A percentile compares a stretch with the other conserved stretches of the same genome.
Evolutionary conservation across 176 grass and related monocot genomes (phyloP).

Genomic region (Cenchrus purpureus): DNA sequence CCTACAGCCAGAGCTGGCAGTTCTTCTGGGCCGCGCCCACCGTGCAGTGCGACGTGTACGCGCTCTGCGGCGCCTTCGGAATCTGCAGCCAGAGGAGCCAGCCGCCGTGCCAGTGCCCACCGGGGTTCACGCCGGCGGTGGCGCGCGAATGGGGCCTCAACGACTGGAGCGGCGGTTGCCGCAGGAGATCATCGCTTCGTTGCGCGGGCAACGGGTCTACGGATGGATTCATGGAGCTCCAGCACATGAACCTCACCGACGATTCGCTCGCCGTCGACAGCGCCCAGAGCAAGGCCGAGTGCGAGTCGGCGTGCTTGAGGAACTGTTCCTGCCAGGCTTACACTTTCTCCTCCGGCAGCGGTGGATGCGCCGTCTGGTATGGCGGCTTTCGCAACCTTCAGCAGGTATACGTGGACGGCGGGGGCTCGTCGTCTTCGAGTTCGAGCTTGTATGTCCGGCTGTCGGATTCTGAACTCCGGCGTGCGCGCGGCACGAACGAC

Average conservation of each 20-base stretch:
- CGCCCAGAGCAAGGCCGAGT: slow-evolving; percentile 7
- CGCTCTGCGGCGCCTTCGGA: too few species aligned
- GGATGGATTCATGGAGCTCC: slow-evolving; percentile 12
- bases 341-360: slow-evolving; percentile 18
- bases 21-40: too few species aligned
- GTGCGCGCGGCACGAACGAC: too few species aligned
- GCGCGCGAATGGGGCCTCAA: too few species aligned
- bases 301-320: slow-evolving; percentile 11
- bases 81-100: too few species aligned
- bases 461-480: not conserved
- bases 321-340: slow-evolving; percentile 44
- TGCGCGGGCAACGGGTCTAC: not conserved
- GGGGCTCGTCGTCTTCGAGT: too few species aligned
- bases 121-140: too few species aligned
- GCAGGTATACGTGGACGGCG: not conserved
- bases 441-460: slow-evolving; percentile 18
- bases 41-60: too few species aligned
- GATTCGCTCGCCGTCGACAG: not conserved
- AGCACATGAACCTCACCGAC: not conserved
- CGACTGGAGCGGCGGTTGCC: too few species aligned
- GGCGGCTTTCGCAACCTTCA: slow-evolving; percentile 26
- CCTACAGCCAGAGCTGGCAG: too few species aligned
- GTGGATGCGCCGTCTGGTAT: not conserved
- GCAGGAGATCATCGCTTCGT: not conserved
- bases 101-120: too few species aligned